Base-by-base conservation (phyloP, 495 filamentous ascomycete species). In the Evernia prunastri region DNA sequence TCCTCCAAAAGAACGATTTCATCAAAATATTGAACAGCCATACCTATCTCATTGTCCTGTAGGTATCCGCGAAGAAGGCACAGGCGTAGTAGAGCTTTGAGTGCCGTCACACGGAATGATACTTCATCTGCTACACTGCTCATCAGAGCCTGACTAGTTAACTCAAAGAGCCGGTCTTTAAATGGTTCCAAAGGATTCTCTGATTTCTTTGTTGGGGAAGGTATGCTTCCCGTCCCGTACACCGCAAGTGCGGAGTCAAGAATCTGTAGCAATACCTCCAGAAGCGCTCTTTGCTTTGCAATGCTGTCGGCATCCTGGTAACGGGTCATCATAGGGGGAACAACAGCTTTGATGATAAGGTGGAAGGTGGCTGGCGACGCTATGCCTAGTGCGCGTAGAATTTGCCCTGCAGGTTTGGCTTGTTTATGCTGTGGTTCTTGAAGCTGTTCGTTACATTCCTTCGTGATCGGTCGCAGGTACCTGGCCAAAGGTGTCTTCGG, bases 361-460 rank as follows among this genome's bases (percentile, higher is more conserved):
- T 78, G 76, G 49, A 84, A 83, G 0, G 84, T 76, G n/a, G 77
- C 70, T 0, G 77, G 70, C n/a, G 83, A 85, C 23, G 84, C 80
- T 37, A 76, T 75, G 8, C 84, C 82, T 17, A 87, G 66, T 18
- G 78, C 79, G 15, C 79, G 76, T 25, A 91, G 70, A 20, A 91
- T 88, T 56, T 83, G 79, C 17, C 86, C 85, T 7, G 84, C 79
- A 18, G 88, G 86, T 72, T 86, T 84, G 13, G 88, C 87, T 69
- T 91, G 85, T 71, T 89, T 90, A 37, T 88, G 86, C 62, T 88
- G 87, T n/a, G 88, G 87, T 66, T 90, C 88, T 66, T 86, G 83
- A 6, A 91, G 72, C 65, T 87, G 84, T 63, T 89, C 83, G 63
- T 87, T 86, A 69, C 86, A 89, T 71, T 90, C 88, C 69, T 86